Evolutionary conservation across 768 basidiomycete genomes (phyloP).

Genomic region (Boletus subparvulus): DNA sequence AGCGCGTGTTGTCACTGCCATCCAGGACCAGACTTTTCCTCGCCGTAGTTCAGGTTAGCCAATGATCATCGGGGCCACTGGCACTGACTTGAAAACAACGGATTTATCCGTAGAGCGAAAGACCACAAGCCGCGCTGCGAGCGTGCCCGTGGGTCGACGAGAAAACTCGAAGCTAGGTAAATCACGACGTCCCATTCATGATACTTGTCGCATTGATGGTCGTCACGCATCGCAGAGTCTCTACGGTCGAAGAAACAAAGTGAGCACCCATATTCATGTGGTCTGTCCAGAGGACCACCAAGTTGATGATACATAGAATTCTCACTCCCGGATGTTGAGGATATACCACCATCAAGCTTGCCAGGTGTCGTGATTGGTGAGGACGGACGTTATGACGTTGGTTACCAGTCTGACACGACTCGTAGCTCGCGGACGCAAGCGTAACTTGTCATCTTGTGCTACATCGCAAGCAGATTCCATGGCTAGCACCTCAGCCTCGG

Average conservation of each 20-base stretch:
- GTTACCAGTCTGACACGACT: slow-evolving; percentile 1
- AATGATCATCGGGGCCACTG: not conserved
- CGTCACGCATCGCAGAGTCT: slow-evolving; percentile 8
- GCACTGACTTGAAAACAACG: slow-evolving; percentile 6
- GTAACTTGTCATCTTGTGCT: slow-evolving; percentile 1
- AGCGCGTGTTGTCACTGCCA: not conserved
- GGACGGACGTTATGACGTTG: not conserved
- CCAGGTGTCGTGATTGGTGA: slow-evolving; percentile 13
- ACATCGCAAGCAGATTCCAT: not conserved
- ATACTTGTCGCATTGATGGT: slow-evolving; percentile 9
- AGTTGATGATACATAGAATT: slow-evolving; percentile 8
- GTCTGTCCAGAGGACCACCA: not conserved
- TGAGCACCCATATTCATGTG: slow-evolving; percentile 4
- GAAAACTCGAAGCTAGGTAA: slow-evolving; percentile 16
- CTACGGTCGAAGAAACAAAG: slow-evolving; percentile 15
- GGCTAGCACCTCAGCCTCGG: not conserved
- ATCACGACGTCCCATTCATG: not conserved
- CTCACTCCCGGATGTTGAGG: slow-evolving; percentile 6
- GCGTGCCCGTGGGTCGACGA: slow-evolving; percentile 17
- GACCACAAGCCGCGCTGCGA: slow-evolving; percentile 8
- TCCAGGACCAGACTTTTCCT: not conserved
- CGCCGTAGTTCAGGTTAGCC: slow-evolving; percentile 19
- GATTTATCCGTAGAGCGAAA: slow-evolving; percentile 13
- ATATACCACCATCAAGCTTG: slow-evolving; percentile 4
- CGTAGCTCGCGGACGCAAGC: slow-evolving; percentile 23